A percentile compares a stretch with the other conserved stretches of the same genome.
Conservation (phyloP, 805 yeast genomes). For the Wickerhamiella allomyrinae region DNA sequence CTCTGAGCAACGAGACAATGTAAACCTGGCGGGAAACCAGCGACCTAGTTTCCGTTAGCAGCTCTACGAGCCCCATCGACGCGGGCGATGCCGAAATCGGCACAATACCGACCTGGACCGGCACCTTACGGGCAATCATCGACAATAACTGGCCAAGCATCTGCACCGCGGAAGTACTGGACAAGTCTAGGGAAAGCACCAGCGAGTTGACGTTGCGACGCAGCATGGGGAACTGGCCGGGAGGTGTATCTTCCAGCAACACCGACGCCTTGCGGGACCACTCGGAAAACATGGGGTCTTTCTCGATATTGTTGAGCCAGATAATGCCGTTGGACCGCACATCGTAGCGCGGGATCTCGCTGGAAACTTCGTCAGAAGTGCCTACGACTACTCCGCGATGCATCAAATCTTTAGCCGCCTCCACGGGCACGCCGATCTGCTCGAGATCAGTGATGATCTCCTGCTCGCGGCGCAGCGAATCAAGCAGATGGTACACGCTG, state of each 20-base stretch:
- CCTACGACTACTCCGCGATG: constrained; percentile 7
- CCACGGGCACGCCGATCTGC: constrained; percentile 25
- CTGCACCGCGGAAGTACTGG: constrained; percentile 37
- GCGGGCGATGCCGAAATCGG: constrained; percentile 33
- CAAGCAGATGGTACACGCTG: constrained; percentile 23
- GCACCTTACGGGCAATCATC: constrained; percentile 35
- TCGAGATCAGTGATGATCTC: constrained; percentile 16
- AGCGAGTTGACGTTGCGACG: constrained; percentile 63
- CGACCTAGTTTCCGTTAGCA: constrained; percentile 8
- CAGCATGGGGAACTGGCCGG: constrained; percentile 54
- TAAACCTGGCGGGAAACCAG: constrained; percentile 15
- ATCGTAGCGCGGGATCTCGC: constrained; percentile 21
- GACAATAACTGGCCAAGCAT: constrained; percentile 27
- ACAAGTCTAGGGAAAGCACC: constrained; percentile 52
- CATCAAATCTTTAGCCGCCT: constrained; percentile 21
- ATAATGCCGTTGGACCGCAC: constrained; percentile 32
- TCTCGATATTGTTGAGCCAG: constrained; percentile 66
- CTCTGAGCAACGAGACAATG: constrained; percentile 8
- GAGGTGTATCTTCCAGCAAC: constrained; percentile 34
- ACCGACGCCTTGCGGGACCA: constrained; percentile 33
- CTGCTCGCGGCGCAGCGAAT: constrained; percentile 29
- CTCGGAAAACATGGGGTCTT: constrained; percentile 38
- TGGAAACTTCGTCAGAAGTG: constrained; percentile 8
- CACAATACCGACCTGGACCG: constrained; percentile 73
- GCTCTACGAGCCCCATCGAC: constrained; percentile 14